Percentiles rank a stretch among this genome's conserved stretches.
Evolutionary conservation across 768 basidiomycete genomes (phyloP).

Genomic region (Lentinula detonsa): DNA sequence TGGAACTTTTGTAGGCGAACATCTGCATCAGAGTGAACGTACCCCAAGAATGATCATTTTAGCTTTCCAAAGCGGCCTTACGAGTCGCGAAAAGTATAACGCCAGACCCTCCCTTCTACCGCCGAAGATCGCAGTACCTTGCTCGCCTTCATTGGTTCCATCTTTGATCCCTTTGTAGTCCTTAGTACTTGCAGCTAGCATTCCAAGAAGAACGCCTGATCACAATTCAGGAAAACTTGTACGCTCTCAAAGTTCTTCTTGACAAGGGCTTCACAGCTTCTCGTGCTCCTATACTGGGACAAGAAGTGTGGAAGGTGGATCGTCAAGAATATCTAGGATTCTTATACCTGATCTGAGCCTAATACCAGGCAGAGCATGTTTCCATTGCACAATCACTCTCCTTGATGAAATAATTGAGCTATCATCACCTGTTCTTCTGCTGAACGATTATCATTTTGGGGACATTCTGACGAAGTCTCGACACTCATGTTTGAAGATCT

Average conservation of each 20-base stretch:
- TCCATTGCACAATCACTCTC: slow-evolving; percentile 72
- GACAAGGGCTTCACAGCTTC: slow-evolving; percentile 60
- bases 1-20: no score
- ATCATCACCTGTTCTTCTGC: slow-evolving; percentile 87
- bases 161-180: neutral
- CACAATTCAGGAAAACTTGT: slow-evolving; percentile 72
- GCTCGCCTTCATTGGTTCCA: neutral
- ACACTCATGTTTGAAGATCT: slow-evolving; percentile 81
- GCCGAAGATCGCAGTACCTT: slow-evolving; percentile 75
- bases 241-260: slow-evolving; percentile 68
- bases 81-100: slow-evolving; percentile 36
- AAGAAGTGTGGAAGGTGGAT: slow-evolving; percentile 84
- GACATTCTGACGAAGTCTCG: slow-evolving; percentile 76
- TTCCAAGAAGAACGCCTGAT: slow-evolving; percentile 58
- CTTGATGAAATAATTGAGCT: slow-evolving; percentile 89
- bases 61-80: slow-evolving; percentile 83
- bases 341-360: slow-evolving; percentile 9
- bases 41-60: slow-evolving; percentile 67
- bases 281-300: slow-evolving; percentile 57
- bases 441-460: slow-evolving; percentile 86
- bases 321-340: neutral
- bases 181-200: slow-evolving; percentile 43
- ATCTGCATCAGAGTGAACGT: slow-evolving; percentile 15
- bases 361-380: slow-evolving; percentile 64
- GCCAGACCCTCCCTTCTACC: slow-evolving; percentile 83